These are phyloP conservation scores for Venturiaceae sp. DNA, from an alignment of 2,329 filamentous ascomycete species.

Conservation along the genomic window DNA sequence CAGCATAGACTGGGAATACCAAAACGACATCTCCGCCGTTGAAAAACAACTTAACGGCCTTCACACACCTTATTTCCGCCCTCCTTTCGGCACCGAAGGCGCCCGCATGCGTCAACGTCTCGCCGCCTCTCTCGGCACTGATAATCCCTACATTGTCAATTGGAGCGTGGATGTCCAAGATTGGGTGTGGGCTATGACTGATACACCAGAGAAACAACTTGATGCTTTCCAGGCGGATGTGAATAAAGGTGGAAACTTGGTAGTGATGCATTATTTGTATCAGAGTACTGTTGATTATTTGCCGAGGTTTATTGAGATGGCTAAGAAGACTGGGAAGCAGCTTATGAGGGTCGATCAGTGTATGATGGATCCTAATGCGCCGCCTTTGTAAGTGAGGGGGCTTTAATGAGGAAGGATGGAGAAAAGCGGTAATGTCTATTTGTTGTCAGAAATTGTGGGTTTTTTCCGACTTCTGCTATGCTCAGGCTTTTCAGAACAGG, in stretches of 20 bases:
- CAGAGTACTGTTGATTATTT: constrained; percentile 55
- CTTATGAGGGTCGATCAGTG: constrained; percentile 60
- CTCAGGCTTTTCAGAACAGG: too few relatives aligned
- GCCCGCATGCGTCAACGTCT: constrained; percentile 56
- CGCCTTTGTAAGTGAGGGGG: not conserved
- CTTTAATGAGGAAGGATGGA: too few relatives aligned
- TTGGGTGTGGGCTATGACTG: constrained; percentile 54
- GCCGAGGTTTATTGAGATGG: constrained; percentile 53
- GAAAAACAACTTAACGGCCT: constrained; percentile 23
- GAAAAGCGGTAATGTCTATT: too few relatives aligned
- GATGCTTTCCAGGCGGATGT: constrained; percentile 56
- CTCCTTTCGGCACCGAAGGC: constrained; percentile 59
- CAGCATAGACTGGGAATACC: constrained; percentile 53
- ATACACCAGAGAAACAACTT: constrained; percentile 57
- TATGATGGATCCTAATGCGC: constrained; percentile 47
- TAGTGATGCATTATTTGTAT: constrained; percentile 62
- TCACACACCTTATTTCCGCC: constrained; percentile 50
- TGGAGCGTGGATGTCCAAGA: constrained; percentile 66
- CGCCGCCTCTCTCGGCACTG: constrained; percentile 23
- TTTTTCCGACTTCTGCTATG: too few relatives aligned
- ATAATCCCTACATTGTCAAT: constrained; percentile 50
- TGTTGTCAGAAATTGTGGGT: too few relatives aligned
- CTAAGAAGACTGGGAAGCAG: constrained; percentile 53
- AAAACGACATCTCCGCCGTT: constrained; percentile 44
- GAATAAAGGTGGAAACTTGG: constrained; percentile 50